Percentiles rank a stretch among this genome's conserved stretches.
These are phyloP conservation scores for Avicennia marina DNA, from an alignment of 257 asterid genomes.

Conservation along the genomic window DNA sequence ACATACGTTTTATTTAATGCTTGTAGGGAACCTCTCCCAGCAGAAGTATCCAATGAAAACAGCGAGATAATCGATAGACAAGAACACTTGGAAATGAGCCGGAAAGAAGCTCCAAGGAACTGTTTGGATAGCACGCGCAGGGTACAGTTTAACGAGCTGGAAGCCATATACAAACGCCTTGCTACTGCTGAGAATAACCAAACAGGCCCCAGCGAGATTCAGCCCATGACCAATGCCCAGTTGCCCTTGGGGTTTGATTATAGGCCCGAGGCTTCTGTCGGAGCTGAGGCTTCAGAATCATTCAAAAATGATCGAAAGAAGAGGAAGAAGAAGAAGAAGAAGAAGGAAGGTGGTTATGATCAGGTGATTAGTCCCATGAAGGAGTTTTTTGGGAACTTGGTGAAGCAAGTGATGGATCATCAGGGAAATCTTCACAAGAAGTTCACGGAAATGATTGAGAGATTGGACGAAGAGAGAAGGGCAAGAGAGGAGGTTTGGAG, in stretches of 20 bases:
- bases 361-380: conserved; percentile 25
- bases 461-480: conserved; percentile 46
- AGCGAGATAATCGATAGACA: conserved; percentile 41
- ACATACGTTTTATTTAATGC: conserved; percentile 11
- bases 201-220: conserved; percentile 30
- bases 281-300: conserved; percentile 17
- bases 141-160: conserved; percentile 51
- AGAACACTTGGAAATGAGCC: conserved; percentile 24
- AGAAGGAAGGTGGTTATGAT: conserved; percentile 21
- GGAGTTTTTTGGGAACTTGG: conserved; percentile 35
- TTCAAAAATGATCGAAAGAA: background rate
- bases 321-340: too few relatives aligned
- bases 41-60: conserved; percentile 44
- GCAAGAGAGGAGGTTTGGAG: conserved; percentile 60
- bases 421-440: conserved; percentile 45
- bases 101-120: conserved; percentile 18
- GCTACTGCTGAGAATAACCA: conserved; percentile 27
- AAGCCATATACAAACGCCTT: conserved; percentile 43
- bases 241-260: conserved; percentile 12
- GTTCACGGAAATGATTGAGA: conserved; percentile 45
- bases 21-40: conserved; percentile 50
- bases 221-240: too few relatives aligned
- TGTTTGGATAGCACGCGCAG: conserved; percentile 24
- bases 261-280: conserved; percentile 20
- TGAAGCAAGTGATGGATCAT: conserved; percentile 43